Evolutionary conservation across 345 rosid species (phyloP).

Genomic region (Eucalyptus pauciflora): DNA sequence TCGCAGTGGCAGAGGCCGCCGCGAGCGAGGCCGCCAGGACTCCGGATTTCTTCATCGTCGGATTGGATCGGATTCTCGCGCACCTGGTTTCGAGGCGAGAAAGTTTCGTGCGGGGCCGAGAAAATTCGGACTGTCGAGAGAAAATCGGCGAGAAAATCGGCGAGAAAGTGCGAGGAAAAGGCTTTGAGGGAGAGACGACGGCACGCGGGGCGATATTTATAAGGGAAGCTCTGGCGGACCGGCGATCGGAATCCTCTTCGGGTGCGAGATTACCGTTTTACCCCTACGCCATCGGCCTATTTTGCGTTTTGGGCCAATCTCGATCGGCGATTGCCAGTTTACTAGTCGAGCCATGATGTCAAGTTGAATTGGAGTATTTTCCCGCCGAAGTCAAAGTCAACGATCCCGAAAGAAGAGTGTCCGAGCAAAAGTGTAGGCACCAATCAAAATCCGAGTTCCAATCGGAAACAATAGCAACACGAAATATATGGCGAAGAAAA

Average conservation of each 20-base stretch:
- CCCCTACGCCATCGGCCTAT: neutral
- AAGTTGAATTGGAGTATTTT: neutral
- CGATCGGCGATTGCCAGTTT: neutral
- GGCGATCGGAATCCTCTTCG: too few species aligned
- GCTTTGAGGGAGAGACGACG: neutral
- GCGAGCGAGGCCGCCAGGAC: slow-evolving; percentile 2
- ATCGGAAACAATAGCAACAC: neutral
- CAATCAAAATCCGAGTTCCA: neutral
- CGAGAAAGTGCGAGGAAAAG: neutral
- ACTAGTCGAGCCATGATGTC: neutral
- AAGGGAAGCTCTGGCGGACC: neutral
- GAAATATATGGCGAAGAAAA: neutral
- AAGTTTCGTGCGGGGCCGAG: neutral
- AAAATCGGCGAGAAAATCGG: neutral
- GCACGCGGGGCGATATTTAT: neutral
- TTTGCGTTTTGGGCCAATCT: too few species aligned
- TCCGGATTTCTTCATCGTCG: slow-evolving; percentile 5
- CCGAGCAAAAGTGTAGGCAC: neutral
- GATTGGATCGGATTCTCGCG: neutral
- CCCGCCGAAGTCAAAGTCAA: neutral
- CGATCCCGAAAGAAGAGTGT: neutral
- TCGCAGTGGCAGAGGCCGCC: slow-evolving; percentile 1
- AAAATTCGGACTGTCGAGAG: neutral
- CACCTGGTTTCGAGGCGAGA: neutral
- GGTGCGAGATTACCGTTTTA: neutral